These are phyloP conservation scores for Sergeia podlipaevii DNA, from an alignment of 208 protist genomes.

Conservation along the genomic window DNA sequence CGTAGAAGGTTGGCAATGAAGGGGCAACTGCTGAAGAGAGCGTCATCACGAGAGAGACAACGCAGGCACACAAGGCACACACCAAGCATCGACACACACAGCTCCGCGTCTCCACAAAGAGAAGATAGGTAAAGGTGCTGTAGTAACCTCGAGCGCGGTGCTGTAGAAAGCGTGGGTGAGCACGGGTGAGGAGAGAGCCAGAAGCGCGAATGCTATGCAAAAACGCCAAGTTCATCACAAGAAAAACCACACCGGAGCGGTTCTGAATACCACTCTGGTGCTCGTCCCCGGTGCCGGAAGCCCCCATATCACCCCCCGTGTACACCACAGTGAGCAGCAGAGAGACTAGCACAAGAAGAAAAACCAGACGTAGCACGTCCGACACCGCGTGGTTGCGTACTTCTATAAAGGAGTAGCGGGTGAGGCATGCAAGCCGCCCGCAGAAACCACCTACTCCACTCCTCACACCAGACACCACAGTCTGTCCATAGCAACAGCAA, in stretches of 20 bases:
- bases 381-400: slow-evolving; percentile 33
- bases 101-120: slow-evolving; percentile 26
- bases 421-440: slow-evolving; percentile 41
- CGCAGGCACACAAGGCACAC: slow-evolving; percentile 28
- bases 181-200: slow-evolving; percentile 41
- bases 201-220: slow-evolving; percentile 34
- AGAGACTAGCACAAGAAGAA: slow-evolving; percentile 19
- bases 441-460: too few relatives aligned
- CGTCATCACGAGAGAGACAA: slow-evolving; percentile 22
- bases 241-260: slow-evolving; percentile 65
- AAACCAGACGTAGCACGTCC: slow-evolving; percentile 11
- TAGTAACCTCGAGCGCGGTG: slow-evolving; percentile 58
- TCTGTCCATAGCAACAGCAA: too few relatives aligned
- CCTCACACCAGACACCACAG: too few relatives aligned
- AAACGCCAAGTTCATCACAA: slow-evolving; percentile 52
- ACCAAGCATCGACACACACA: slow-evolving; percentile 35
- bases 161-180: slow-evolving; percentile 46
- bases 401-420: slow-evolving; percentile 41
- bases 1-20: too few relatives aligned
- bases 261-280: slow-evolving; percentile 58
- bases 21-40: too few relatives aligned
- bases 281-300: slow-evolving; percentile 35
- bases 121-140: slow-evolving; percentile 34
- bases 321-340: slow-evolving; percentile 47
- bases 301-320: too few relatives aligned